phyloP scores from a whole-genome alignment of 179 eudicot species.

The Beta macrorhiza region DNA sequence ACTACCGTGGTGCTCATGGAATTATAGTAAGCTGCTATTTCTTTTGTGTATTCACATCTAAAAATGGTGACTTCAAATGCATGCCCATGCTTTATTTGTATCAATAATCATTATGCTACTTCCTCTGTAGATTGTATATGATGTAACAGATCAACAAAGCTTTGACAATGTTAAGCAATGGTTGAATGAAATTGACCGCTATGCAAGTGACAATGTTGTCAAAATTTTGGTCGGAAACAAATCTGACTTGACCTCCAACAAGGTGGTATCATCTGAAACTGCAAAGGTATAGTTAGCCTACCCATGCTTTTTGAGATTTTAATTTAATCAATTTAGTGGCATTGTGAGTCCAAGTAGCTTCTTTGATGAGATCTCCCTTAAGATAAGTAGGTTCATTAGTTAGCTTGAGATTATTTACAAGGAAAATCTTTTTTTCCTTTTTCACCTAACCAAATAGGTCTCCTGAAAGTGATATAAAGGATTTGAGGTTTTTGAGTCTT shows the following conservation, averaged over 20 bases:
- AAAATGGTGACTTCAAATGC: not conserved
- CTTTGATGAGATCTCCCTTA: too few species aligned
- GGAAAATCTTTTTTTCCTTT: too few species aligned
- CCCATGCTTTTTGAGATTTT: conserved; percentile 2
- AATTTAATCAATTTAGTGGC: not conserved
- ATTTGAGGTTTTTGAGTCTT: too few species aligned
- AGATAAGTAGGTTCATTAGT: not conserved
- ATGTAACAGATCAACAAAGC: conserved; percentile 51
- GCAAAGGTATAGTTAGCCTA: conserved; percentile 31
- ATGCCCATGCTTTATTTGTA: not conserved
- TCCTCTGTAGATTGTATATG: conserved; percentile 39
- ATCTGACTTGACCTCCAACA: conserved; percentile 40
- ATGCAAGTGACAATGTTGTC: conserved; percentile 51
- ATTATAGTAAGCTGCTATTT: conserved; percentile 39
- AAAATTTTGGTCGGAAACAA: conserved; percentile 47
- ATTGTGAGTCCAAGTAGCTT: not conserved
- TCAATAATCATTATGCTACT: conserved; percentile 1
- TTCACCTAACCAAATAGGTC: not conserved
- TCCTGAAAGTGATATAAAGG: not conserved
- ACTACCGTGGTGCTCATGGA: conserved; percentile 59
- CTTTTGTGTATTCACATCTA: not conserved
- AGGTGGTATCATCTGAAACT: conserved; percentile 45
- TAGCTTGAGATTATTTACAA: not conserved
- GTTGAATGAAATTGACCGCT: conserved; percentile 47
- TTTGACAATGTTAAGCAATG: conserved; percentile 49